phyloP scores from a whole-genome alignment of 176 grass and related monocot genomes.

The Oryza rufipogon region DNA sequence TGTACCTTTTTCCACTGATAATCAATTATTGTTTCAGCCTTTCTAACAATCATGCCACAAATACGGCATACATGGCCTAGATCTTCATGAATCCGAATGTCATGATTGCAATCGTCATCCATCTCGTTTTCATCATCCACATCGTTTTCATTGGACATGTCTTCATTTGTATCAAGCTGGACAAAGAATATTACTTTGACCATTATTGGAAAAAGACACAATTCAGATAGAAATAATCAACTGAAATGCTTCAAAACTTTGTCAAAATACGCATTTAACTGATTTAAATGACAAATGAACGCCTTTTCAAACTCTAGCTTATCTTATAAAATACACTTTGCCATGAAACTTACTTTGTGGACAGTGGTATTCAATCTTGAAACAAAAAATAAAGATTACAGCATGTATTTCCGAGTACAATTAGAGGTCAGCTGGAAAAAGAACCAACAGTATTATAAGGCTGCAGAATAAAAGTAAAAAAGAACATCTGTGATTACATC shows the following conservation, averaged over 20 bases:
- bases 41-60: conserved; percentile 96
- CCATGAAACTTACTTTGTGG: not conserved
- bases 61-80: conserved; percentile 87
- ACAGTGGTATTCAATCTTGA: conserved; percentile 29
- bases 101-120: conserved; percentile 64
- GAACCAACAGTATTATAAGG: not conserved
- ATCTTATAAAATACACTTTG: conserved; percentile 6
- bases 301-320: conserved; percentile 1
- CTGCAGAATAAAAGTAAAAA: conserved; percentile 8
- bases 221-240: conserved; percentile 30
- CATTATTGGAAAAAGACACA: conserved; percentile 27
- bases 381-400: not conserved
- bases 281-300: not conserved
- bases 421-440: conserved; percentile 29
- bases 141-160: conserved; percentile 50
- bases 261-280: not conserved
- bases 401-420: conserved; percentile 24
- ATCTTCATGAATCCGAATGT: conserved; percentile 80
- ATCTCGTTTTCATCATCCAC: conserved; percentile 56
- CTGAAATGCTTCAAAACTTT: conserved; percentile 24
- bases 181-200: conserved; percentile 19
- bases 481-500: conserved; percentile 20
- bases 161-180: conserved; percentile 59
- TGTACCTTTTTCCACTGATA: conserved; percentile 94
- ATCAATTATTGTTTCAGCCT: conserved; percentile 90